These are phyloP conservation scores for Ophiostoma populinum DNA, from an alignment of 2,329 filamentous ascomycete genomes.

Conservation along the genomic window DNA sequence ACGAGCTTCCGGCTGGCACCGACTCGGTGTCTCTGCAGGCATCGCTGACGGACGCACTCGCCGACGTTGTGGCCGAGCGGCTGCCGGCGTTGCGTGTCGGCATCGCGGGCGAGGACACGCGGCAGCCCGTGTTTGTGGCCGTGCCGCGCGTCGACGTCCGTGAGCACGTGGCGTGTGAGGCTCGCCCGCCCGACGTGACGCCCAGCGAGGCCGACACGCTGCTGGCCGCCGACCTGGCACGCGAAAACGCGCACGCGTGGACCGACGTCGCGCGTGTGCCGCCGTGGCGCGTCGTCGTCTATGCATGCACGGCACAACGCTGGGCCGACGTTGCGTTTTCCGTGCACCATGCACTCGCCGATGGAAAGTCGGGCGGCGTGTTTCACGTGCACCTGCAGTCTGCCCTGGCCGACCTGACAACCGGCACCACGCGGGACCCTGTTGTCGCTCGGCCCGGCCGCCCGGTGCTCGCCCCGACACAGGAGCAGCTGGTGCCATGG, in stretches of 20 bases:
- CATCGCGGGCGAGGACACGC: conserved; percentile 27
- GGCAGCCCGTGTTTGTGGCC: conserved; percentile 25
- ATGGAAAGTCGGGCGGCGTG: conserved; percentile 29
- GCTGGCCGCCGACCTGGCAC: conserved; percentile 19
- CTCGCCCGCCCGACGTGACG: conserved; percentile 5
- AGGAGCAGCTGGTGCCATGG: conserved; percentile 26
- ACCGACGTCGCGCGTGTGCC: conserved; percentile 22
- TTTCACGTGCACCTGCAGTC: conserved; percentile 29
- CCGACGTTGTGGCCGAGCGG: conserved; percentile 23
- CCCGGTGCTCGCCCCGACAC: conserved; percentile 20
- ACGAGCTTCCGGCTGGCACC: conserved; percentile 15
- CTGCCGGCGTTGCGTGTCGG: conserved; percentile 32
- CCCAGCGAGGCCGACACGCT: conserved; percentile 16
- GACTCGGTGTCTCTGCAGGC: background rate
- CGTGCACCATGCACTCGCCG: conserved; percentile 34
- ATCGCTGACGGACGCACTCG: conserved; percentile 18
- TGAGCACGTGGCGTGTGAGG: conserved; percentile 23
- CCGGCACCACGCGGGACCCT: background rate
- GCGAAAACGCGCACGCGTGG: conserved; percentile 25
- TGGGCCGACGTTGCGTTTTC: conserved; percentile 27
- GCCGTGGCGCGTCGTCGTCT: conserved; percentile 29
- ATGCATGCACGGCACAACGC: conserved; percentile 13
- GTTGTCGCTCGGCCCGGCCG: conserved; percentile 17
- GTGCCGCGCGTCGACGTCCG: conserved; percentile 25
- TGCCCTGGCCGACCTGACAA: no score